A percentile compares a stretch with the other conserved stretches of the same genome.
phyloP scores from a whole-genome alignment of 306 rosid species.

The Lotus japonicus region DNA sequence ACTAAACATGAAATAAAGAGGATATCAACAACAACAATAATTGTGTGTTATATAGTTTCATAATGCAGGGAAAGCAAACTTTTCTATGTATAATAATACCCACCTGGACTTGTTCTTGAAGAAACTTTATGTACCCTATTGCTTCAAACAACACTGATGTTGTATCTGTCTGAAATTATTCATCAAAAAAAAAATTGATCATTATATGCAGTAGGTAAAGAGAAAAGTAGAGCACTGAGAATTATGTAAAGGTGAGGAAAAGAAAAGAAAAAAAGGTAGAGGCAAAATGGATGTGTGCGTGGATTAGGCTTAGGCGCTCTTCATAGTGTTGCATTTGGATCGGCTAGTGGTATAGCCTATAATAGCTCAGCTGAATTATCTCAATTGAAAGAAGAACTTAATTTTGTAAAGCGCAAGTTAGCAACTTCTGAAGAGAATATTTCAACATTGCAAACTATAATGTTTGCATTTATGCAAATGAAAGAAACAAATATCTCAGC shows the following conservation, averaged over 20 bases:
- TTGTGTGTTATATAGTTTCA: neutral
- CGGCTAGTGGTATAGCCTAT: no score
- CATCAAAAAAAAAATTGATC: neutral
- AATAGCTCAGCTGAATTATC: no score
- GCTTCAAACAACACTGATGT: slow-evolving; percentile 93
- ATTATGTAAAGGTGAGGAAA: neutral
- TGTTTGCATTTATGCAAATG: no score
- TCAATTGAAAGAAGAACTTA: no score
- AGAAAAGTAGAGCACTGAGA: slow-evolving; percentile 31
- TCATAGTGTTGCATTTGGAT: no score
- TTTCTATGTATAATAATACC: slow-evolving; percentile 8
- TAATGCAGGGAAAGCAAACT: slow-evolving; percentile 14
- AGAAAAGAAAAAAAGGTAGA: neutral
- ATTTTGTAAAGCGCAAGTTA: no score
- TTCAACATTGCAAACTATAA: no score
- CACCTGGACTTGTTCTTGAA: slow-evolving; percentile 90
- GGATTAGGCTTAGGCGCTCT: no score
- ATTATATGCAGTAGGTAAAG: slow-evolving; percentile 15
- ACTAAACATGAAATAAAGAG: neutral
- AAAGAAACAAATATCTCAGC: no score
- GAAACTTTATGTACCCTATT: slow-evolving; percentile 78
- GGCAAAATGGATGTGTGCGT: no score
- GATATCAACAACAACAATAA: slow-evolving; percentile 9
- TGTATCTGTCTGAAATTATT: slow-evolving; percentile 86
- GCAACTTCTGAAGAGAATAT: no score